These are phyloP conservation scores for Phytomonas francai DNA, from an alignment of 208 protist genomes.

Conservation along the genomic window DNA sequence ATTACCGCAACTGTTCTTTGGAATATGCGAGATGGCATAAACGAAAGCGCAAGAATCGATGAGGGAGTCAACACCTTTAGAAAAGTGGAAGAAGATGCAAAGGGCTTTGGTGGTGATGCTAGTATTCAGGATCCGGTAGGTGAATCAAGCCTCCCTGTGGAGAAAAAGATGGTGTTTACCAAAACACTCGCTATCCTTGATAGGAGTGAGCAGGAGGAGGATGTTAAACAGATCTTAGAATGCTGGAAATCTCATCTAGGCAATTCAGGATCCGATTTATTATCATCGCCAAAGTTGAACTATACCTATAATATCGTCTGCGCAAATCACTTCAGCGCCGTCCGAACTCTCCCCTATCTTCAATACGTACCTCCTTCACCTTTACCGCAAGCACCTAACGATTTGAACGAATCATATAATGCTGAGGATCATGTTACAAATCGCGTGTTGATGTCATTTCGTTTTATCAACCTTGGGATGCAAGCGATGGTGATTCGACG, in stretches of 20 bases:
- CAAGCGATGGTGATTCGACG: constrained; percentile 9
- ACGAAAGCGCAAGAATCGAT: background rate
- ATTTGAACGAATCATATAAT: background rate
- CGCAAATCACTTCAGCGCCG: background rate
- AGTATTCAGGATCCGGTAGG: background rate
- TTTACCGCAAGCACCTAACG: background rate
- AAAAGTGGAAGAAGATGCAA: background rate
- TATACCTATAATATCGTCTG: background rate
- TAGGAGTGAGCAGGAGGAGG: background rate
- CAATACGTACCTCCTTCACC: background rate
- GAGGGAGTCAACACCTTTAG: background rate
- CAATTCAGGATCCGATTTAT: background rate
- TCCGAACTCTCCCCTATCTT: background rate
- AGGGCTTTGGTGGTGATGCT: background rate
- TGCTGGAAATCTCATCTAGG: constrained; percentile 7
- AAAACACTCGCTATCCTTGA: background rate
- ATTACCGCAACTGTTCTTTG: background rate
- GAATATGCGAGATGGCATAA: background rate
- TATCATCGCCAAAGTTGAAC: background rate
- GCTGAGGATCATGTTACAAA: background rate
- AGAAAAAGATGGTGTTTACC: background rate
- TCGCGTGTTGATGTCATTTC: constrained; percentile 5
- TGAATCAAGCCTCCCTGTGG: background rate
- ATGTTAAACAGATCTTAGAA: constrained; percentile 6
- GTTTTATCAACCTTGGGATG: constrained; percentile 11